Evolutionary conservation across 345 rosid genomes (phyloP).

Genomic region (Arabis alpina): DNA sequence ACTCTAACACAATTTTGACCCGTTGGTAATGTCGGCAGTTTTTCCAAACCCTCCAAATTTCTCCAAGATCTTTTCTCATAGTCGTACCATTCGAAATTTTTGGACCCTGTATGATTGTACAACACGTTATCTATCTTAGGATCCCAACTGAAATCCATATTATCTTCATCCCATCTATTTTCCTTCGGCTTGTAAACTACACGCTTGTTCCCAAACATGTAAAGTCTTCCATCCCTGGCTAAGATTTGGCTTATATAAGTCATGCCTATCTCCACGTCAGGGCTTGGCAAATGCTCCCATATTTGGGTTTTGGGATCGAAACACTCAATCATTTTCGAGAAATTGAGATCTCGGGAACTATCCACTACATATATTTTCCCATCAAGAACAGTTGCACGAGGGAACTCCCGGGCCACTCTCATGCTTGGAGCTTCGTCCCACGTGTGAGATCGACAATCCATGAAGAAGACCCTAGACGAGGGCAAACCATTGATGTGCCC

Average conservation of each 20-base stretch:
- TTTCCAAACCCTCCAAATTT: conserved; percentile 55
- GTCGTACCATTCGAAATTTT: conserved; percentile 34
- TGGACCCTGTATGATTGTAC: conserved; percentile 69
- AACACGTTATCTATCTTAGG: conserved; percentile 47
- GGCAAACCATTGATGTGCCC: conserved; percentile 37
- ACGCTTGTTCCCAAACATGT: background rate
- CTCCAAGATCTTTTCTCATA: conserved; percentile 50
- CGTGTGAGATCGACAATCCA: conserved; percentile 64
- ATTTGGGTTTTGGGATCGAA: conserved; percentile 41
- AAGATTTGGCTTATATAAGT: background rate
- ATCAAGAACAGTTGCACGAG: conserved; percentile 53
- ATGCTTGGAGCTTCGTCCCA: conserved; percentile 57
- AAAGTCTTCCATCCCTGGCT: background rate
- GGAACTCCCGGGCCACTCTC: conserved; percentile 49
- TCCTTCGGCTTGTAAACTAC: background rate
- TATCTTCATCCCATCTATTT: conserved; percentile 55
- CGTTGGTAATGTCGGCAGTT: conserved; percentile 54
- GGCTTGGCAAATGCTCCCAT: conserved; percentile 36
- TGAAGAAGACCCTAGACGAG: conserved; percentile 56
- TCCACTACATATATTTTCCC: conserved; percentile 63
- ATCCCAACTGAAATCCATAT: conserved; percentile 46
- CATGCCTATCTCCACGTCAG: background rate
- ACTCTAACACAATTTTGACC: conserved; percentile 46
- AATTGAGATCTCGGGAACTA: conserved; percentile 54
- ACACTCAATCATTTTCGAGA: conserved; percentile 65